A percentile compares a stretch with the other conserved stretches of the same genome.
Conservation (phyloP, 1,139 yeast species). For the Blastobotrys aristatus region DNA sequence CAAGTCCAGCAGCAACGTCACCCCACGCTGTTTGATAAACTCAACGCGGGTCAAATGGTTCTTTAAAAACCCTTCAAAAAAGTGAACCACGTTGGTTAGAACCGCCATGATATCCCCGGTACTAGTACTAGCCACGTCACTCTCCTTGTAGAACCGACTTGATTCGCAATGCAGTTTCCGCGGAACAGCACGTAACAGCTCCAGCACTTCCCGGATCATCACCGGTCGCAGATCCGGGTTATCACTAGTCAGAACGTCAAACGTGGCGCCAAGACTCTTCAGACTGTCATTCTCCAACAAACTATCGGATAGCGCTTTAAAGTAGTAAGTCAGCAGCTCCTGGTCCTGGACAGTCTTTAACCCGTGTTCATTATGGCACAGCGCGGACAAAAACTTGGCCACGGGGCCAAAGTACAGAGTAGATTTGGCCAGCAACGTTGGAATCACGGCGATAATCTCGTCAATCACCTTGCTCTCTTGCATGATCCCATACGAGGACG, state of each 20-base stretch:
- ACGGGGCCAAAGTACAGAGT: conserved; percentile 56
- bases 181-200: conserved; percentile 47
- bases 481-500: conserved; percentile 79
- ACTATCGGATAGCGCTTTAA: conserved; percentile 20
- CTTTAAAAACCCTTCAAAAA: conserved; percentile 34
- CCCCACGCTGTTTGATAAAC: conserved; percentile 32
- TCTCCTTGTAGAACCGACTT: conserved; percentile 19
- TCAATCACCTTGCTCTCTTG: conserved; percentile 75
- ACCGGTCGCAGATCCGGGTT: conserved; percentile 65
- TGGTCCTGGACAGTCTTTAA: conserved; percentile 39
- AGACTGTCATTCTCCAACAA: conserved; percentile 32
- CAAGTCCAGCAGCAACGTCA: conserved; percentile 25
- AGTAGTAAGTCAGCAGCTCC: conserved; percentile 18
- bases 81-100: conserved; percentile 26
- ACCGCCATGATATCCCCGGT: conserved; percentile 19
- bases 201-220: conserved; percentile 48
- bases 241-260: conserved; percentile 83
- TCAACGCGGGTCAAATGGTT: conserved; percentile 33
- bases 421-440: conserved; percentile 45
- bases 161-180: conserved; percentile 15
- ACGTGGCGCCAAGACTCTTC: conserved; percentile 57
- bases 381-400: conserved; percentile 78
- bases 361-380: conserved; percentile 75
- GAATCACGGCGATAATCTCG: conserved; percentile 52
- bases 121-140: conserved; percentile 12